Evolutionary conservation across 2,329 filamentous ascomycete genomes (phyloP).

Genomic region (Ophiostoma sp.): DNA sequence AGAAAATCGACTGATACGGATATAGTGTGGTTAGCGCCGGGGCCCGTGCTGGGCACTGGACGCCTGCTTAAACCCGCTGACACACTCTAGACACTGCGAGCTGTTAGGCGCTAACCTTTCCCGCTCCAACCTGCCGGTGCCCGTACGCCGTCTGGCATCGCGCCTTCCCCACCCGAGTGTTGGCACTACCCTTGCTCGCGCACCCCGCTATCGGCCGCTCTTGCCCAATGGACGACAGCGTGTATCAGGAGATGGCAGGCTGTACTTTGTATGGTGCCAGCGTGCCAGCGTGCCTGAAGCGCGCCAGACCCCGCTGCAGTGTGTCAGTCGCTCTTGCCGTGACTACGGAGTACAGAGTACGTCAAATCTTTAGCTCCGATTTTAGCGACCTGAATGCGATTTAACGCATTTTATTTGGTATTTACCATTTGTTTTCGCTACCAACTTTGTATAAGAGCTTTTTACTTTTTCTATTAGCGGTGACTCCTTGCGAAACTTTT

Average conservation of each 20-base stretch:
- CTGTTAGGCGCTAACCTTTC: background rate
- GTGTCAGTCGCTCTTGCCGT: background rate
- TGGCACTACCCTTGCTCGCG: background rate
- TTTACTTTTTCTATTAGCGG: conserved; percentile 6
- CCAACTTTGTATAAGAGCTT: background rate
- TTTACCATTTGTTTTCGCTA: background rate
- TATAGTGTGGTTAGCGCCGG: conserved; percentile 1
- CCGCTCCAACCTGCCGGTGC: conserved; percentile 10
- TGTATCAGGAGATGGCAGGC: background rate
- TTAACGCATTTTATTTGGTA: background rate
- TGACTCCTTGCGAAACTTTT: conserved; percentile 5
- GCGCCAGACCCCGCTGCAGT: background rate
- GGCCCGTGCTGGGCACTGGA: background rate
- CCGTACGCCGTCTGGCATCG: background rate
- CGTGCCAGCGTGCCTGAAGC: conserved; percentile 6
- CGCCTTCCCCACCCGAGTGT: conserved; percentile 4
- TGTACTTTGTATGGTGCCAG: background rate
- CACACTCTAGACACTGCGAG: background rate
- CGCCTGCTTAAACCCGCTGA: background rate
- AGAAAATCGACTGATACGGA: conserved; percentile 10
- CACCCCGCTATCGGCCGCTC: conserved; percentile 20
- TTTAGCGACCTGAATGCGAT: background rate
- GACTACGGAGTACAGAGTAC: too few relatives aligned
- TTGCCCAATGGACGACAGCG: conserved; percentile 11
- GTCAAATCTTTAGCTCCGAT: conserved; percentile 3